Evolutionary conservation across 2,329 filamentous ascomycete species (phyloP).

Genomic region (Zelopaecilomyces penicillatus): DNA sequence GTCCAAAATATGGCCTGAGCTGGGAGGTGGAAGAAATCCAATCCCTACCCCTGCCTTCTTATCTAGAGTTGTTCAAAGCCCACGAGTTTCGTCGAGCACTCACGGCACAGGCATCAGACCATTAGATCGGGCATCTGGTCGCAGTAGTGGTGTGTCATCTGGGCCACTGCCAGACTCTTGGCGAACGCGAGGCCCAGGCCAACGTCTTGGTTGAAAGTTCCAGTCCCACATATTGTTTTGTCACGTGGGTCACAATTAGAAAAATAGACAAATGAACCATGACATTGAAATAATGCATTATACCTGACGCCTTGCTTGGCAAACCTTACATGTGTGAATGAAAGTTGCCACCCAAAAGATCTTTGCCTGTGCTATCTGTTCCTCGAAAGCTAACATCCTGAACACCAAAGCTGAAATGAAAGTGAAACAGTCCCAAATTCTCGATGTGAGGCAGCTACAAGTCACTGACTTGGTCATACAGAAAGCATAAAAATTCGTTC

Average conservation of each 20-base stretch:
- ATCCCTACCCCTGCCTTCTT: slow-evolving; percentile 68
- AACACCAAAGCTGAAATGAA: too few relatives aligned
- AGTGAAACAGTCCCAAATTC: too few relatives aligned
- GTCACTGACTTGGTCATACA: too few relatives aligned
- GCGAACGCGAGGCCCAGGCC: slow-evolving; percentile 53
- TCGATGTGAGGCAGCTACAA: too few relatives aligned
- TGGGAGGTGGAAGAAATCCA: slow-evolving; percentile 73
- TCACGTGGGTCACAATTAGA: neutral
- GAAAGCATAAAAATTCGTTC: too few relatives aligned
- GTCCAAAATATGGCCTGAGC: slow-evolving; percentile 77
- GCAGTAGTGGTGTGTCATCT: slow-evolving; percentile 32
- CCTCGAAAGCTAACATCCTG: too few relatives aligned
- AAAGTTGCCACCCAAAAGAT: too few relatives aligned
- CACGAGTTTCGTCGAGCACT: slow-evolving; percentile 13
- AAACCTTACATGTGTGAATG: too few relatives aligned
- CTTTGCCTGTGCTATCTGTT: too few relatives aligned
- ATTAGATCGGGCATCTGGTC: slow-evolving; percentile 25
- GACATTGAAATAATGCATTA: too few relatives aligned
- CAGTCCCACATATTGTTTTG: too few relatives aligned
- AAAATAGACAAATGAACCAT: neutral
- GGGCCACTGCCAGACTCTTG: slow-evolving; percentile 55
- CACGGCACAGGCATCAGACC: slow-evolving; percentile 45
- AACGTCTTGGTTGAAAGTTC: slow-evolving; percentile 45
- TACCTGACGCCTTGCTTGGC: too few relatives aligned
- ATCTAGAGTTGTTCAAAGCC: slow-evolving; percentile 52